Evolutionary conservation across 352 stramenopile genomes (phyloP), one percentile per base, ranked within the genome.

Genomic region (Phytophthora kernoviae): DNA sequence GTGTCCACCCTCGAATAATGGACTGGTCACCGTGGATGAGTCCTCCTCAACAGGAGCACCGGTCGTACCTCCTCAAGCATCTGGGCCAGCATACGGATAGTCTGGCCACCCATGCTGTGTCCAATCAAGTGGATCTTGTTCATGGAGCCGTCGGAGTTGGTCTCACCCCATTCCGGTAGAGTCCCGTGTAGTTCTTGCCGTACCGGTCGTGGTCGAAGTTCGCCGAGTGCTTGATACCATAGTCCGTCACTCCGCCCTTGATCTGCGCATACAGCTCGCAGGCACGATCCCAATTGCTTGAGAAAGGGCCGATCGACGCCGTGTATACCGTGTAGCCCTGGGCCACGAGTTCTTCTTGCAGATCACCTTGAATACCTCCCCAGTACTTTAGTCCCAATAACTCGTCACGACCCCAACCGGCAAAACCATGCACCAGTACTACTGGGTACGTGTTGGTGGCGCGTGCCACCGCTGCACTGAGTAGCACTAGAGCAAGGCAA

Each of bases 81-180:
- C 41, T 90, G 74, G 24, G 81, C 48, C 27, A 92, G 53, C 79
- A 89, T 92, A 15, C 83, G 78, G 14, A 88, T 79, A 17, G 80
- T 92, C 52, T 84, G 75, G 9, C 83, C 83, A 9, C 83, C 83
- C 83, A 92, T 92, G 30, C 73, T 87, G 78, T 90, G 83, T 15
- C 83, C 83, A 5, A 92, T 30, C 32, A 92, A 43, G 56, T 92
- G 82, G 7, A 92, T 58, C 50, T 87, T 88, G 54, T 89, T 84
- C 30, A 84, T 34, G 10, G 62, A 65, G 14, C 77, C 77, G 39
- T 82, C 65, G 0, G 43, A 58, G n/a, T 73, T 72, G 7, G 68
- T 65, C 24, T 68, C 56, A 0, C 80, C 77, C 80, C 78, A 91
- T n/a, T 84, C 43, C 6, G 75, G 39, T 84, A 88, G 34, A 91